Evolutionary conservation across 1,284 basidiomycete species (phyloP).

Genomic region (Tetrapyrgos nigripes): DNA sequence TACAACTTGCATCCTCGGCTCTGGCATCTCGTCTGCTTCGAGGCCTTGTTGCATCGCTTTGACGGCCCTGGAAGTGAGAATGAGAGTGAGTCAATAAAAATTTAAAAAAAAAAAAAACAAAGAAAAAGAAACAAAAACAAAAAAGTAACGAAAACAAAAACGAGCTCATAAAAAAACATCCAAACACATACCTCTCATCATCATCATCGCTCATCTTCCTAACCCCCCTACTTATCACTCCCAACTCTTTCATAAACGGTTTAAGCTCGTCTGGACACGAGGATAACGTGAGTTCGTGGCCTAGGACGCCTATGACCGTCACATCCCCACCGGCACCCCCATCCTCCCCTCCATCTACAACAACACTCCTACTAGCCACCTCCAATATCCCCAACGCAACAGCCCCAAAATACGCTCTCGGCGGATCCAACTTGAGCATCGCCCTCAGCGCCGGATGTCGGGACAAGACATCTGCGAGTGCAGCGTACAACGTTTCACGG

Average conservation of each 20-base stretch:
- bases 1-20: conserved; percentile 68
- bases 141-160: too few relatives aligned
- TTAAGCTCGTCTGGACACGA: conserved; percentile 65
- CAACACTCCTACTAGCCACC: conserved; percentile 50
- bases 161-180: neutral
- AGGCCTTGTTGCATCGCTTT: conserved; percentile 55
- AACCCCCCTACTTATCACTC: conserved; percentile 57
- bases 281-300: conserved; percentile 51
- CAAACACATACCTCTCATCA: conserved; percentile 36
- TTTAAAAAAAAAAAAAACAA: too few relatives aligned
- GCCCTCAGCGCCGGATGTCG: conserved; percentile 55
- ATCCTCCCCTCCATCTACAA: conserved; percentile 32
- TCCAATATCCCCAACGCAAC: conserved; percentile 77
- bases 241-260: conserved; percentile 74
- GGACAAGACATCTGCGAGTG: conserved; percentile 71
- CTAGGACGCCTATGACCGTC: conserved; percentile 62
- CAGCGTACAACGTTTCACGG: conserved; percentile 83
- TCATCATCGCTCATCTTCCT: conserved; percentile 64
- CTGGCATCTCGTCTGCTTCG: conserved; percentile 48
- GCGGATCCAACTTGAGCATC: conserved; percentile 64
- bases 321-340: conserved; percentile 54
- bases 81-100: too few relatives aligned
- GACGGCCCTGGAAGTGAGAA: too few relatives aligned
- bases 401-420: conserved; percentile 78
- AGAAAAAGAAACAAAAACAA: too few relatives aligned